These are phyloP conservation scores for Penstemon davidsonii DNA, from an alignment of 257 asterid species.

Conservation along the genomic window DNA sequence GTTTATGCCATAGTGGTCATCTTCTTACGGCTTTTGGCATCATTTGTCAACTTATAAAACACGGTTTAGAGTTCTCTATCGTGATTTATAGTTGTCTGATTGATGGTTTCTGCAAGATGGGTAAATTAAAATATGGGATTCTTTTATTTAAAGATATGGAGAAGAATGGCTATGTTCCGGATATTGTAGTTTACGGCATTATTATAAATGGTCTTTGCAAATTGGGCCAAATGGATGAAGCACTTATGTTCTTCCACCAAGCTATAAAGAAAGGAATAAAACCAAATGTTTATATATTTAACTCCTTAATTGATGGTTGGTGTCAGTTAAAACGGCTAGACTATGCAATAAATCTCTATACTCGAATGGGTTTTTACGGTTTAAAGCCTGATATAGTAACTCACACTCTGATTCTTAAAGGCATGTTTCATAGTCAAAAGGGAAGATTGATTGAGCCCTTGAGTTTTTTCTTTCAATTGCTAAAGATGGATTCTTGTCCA, in stretches of 20 bases:
- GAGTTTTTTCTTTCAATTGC: conserved; percentile 36
- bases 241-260: conserved; percentile 32
- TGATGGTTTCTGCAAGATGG: conserved; percentile 38
- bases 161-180: conserved; percentile 34
- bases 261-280: conserved; percentile 32
- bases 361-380: conserved; percentile 30
- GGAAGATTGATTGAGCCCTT: conserved; percentile 31
- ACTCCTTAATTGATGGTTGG: conserved; percentile 45
- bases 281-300: conserved; percentile 37
- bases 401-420: conserved; percentile 33
- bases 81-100: conserved; percentile 31
- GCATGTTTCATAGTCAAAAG: conserved; percentile 25
- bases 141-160: conserved; percentile 31
- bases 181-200: conserved; percentile 24
- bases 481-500: conserved; percentile 39
- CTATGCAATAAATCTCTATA: conserved; percentile 29
- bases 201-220: conserved; percentile 37
- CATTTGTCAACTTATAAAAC: conserved; percentile 32
- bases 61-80: conserved; percentile 34
- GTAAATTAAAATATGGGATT: conserved; percentile 33
- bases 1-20: conserved; percentile 32
- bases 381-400: conserved; percentile 42
- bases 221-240: conserved; percentile 33
- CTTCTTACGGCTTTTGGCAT: conserved; percentile 39
- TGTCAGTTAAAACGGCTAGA: conserved; percentile 37